Percentiles rank a stretch among this genome's conserved stretches.
Evolutionary conservation across 768 basidiomycete species (phyloP).

Genomic region (Grammothele lineata): DNA sequence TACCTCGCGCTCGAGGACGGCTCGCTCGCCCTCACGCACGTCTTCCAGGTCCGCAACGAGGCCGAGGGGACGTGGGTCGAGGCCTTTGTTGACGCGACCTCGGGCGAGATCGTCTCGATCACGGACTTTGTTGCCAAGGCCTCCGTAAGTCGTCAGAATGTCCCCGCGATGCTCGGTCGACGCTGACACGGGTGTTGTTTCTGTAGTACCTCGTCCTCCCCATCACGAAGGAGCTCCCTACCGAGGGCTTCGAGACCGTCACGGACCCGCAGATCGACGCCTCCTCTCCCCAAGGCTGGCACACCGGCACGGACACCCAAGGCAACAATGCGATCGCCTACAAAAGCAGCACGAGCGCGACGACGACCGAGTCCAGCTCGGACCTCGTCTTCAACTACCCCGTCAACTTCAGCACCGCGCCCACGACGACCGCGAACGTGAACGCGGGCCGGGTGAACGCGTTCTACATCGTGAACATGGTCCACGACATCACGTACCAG

Average conservation of each 20-base stretch:
- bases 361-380: conserved; percentile 34
- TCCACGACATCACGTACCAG: conserved; percentile 48
- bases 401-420: conserved; percentile 32
- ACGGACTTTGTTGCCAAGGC: conserved; percentile 49
- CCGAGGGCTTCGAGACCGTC: conserved; percentile 46
- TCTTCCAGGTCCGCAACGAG: conserved; percentile 39
- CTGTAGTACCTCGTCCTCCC: conserved; percentile 45
- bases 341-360: conserved; percentile 22
- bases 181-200: not conserved
- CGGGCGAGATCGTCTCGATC: conserved; percentile 45
- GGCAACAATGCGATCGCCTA: conserved; percentile 38
- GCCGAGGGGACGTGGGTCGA: conserved; percentile 46
- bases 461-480: conserved; percentile 59
- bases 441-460: conserved; percentile 51
- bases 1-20: conserved; percentile 39
- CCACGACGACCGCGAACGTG: conserved; percentile 41
- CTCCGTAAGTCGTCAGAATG: conserved; percentile 29
- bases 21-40: conserved; percentile 35
- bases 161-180: not conserved
- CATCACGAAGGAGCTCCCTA: conserved; percentile 43
- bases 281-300: conserved; percentile 58
- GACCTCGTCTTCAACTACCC: conserved; percentile 39
- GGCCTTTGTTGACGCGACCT: conserved; percentile 54
- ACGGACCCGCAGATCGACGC: conserved; percentile 49
- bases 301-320: conserved; percentile 30